Evolutionary conservation across 2,329 filamentous ascomycete genomes (phyloP), one percentile per base, ranked within the genome.

Genomic region (Beauveria scarabaeidicola): DNA sequence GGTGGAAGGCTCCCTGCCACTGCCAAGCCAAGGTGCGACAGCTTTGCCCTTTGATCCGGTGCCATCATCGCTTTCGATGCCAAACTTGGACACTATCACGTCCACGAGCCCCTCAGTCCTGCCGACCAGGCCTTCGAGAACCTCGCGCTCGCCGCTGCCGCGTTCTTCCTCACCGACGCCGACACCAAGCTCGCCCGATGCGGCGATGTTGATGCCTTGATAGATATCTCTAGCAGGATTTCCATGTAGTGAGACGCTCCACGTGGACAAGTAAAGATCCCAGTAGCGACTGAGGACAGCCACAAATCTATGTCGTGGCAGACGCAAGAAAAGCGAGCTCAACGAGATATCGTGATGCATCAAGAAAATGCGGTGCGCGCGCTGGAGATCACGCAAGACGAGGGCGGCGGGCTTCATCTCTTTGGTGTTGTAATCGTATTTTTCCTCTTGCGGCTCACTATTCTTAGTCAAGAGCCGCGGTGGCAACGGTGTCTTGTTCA

Each of bases 131-230:
- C 91, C 91, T 72, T 97, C 93, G 1, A 99, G 77, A 0, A 97
- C 93, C 66, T 95, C 93, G 66, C 93, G 81, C 75, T 97, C 93
- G 36, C 91, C 91, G 69, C 93, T 97, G 5, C 93, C 93, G 71
- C 91, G 88, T 59, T 97, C 90, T 75, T 97, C 94, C 71, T 97
- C 94, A 19, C 94, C 94, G 1, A 97, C 94, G 0, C 94, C 94
- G 50, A 97, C 84, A 17, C 94, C 94, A 27, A 97, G 82, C 74
- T 97, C 93, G 19, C 94, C 93, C 38, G 90, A 91, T 7, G 88
- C 90, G 13, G 92, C 90, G 36, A 99, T 79, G 72, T 96, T 96
- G 69, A 96, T 85, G 6, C 90, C 91, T 11, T 87, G 85, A 67
- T 91, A 91, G 5, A 96, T 79, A 63, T 87, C 87, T 1, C 88